phyloP scores from a whole-genome alignment of 2,329 filamentous ascomycete genomes.

The Trichoderma sp. region DNA sequence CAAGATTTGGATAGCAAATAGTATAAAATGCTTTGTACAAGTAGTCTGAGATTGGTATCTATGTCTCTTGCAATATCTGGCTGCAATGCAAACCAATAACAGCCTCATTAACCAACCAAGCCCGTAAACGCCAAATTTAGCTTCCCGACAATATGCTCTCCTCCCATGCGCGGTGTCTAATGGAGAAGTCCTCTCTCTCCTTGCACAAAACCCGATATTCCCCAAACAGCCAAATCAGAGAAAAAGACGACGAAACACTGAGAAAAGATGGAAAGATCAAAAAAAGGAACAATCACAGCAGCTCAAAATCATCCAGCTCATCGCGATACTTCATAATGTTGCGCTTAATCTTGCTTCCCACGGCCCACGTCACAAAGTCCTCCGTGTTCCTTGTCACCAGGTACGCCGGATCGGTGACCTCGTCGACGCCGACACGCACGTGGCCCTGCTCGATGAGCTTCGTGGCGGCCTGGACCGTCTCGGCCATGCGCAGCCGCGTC shows the following conservation, averaged over 20 bases:
- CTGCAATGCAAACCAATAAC: background rate
- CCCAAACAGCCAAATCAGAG: background rate
- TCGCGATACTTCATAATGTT: conserved; percentile 95
- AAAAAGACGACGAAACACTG: background rate
- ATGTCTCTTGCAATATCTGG: background rate
- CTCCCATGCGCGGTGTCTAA: background rate
- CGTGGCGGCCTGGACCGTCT: conserved; percentile 80
- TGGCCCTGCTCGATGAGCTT: conserved; percentile 94
- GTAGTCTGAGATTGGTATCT: background rate
- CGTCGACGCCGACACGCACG: conserved; percentile 86
- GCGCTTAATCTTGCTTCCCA: conserved; percentile 94
- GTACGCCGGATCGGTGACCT: conserved; percentile 86
- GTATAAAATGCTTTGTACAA: background rate
- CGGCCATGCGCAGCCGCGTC: conserved; percentile 87
- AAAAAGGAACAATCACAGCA: conserved; percentile 59
- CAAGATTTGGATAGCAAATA: background rate
- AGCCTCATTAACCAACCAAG: background rate
- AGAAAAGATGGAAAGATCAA: background rate
- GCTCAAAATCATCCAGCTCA: conserved; percentile 93
- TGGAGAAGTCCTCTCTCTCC: background rate
- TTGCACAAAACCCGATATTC: background rate
- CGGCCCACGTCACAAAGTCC: conserved; percentile 95
- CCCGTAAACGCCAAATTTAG: conserved; percentile 18
- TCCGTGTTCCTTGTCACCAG: conserved; percentile 87
- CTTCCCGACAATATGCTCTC: background rate